Conservation (phyloP, 202 grass and related monocot species). For the Saccharum hybrid region DNA sequence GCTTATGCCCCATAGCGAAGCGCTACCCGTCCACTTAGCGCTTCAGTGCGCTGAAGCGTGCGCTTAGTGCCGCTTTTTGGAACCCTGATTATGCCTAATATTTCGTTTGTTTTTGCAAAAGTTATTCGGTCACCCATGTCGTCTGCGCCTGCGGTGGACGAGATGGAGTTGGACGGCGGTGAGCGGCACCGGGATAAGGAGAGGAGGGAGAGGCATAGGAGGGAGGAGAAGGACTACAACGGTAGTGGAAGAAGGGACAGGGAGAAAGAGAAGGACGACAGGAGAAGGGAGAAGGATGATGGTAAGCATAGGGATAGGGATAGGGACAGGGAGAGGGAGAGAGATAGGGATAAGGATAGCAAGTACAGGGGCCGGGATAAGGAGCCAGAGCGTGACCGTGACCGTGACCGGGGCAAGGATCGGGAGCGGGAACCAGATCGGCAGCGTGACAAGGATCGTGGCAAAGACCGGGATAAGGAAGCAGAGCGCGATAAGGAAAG, state of each 20-base stretch:
- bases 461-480: constrained; percentile 56
- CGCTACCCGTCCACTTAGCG: no score
- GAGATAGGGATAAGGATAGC: constrained; percentile 56
- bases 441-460: constrained; percentile 45
- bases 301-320: constrained; percentile 54
- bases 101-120: no score
- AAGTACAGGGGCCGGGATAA: constrained; percentile 49
- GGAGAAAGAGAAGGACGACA: constrained; percentile 65
- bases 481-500: constrained; percentile 56
- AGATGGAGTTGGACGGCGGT: constrained; percentile 52
- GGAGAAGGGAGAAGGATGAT: constrained; percentile 58
- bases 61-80: no score
- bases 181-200: constrained; percentile 62
- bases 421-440: constrained; percentile 53
- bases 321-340: constrained; percentile 44
- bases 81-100: no score
- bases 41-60: no score
- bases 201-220: constrained; percentile 59
- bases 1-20: no score
- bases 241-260: constrained; percentile 56
- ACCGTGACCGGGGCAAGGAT: constrained; percentile 52
- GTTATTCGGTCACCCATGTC: no score
- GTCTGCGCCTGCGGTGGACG: constrained; percentile 34
- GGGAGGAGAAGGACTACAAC: constrained; percentile 61
- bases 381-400: constrained; percentile 35